Evolutionary conservation across 1,284 basidiomycete genomes (phyloP), one percentile per base, ranked within the genome.

Genomic region (Apiotrichum veenhuisii): DNA sequence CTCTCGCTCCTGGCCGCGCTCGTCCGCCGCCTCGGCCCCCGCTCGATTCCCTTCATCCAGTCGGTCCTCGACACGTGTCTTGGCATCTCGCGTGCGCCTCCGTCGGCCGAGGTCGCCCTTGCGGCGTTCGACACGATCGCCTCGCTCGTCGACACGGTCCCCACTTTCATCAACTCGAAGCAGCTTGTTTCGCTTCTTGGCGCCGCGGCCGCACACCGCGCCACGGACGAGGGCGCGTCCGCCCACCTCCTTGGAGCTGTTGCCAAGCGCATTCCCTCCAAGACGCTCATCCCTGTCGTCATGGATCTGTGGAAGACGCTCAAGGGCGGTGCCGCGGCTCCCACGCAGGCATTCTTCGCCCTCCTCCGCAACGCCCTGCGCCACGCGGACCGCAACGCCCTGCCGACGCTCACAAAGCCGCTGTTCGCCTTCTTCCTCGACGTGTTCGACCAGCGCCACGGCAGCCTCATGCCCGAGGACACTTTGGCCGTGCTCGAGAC

Each of bases 391-490:
- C 82, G 88, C 20, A 74, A 82, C 3, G 82, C 83, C 8, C 81
- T 97, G 2, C 78, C 86, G 9, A 84, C 86, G 27, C 82, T 89
- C 54, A 77, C 94, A 57, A 87, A 89, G 49, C 64, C 81, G 1
- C 69, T 91, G 37, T 95, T 92, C 79, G 87, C 86, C 57, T 82
- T 91, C 50, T 89, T 96, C 80, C 78, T 96, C 45, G 84, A 87
- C 27, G 86, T 86, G 2, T 87, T 97, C 62, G 88, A 90, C 61
- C 67, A 85, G 8, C 81, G 83, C 42, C 77, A 72, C 75, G 40
- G 44, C 36, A 49, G 52, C 52, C 53, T 48, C 43, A 75, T 77
- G 48, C 61, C 72, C 58, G 50, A 62, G 64, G 43, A 71, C 69
- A 46, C 63, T 67, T 23, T 71, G 63, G 62, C 68, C 43, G 60